Evolutionary conservation across 345 rosid genomes (phyloP).

Genomic region (Sisymbrium altissimum): DNA sequence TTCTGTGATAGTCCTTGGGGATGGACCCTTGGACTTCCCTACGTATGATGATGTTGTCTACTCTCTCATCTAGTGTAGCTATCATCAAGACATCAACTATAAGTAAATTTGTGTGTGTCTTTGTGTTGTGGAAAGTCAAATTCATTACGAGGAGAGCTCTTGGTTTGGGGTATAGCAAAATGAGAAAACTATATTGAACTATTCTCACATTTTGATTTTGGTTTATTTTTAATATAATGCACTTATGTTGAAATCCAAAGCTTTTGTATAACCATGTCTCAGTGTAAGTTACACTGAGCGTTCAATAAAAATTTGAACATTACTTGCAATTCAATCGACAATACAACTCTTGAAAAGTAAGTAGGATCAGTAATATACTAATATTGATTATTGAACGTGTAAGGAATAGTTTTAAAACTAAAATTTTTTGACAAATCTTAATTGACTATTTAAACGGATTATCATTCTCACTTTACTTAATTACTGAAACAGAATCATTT

Average conservation of each 20-base stretch:
- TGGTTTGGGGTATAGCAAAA: neutral
- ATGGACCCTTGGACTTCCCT: conserved; percentile 49
- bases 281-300: no score
- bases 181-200: neutral
- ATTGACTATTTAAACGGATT: no score
- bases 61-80: conserved; percentile 40
- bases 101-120: neutral
- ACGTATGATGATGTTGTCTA: conserved; percentile 40
- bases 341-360: no score
- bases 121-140: neutral
- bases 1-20: conserved; percentile 46
- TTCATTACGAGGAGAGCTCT: neutral
- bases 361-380: no score
- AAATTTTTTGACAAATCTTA: no score
- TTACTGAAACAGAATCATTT: no score
- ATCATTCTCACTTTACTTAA: no score
- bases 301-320: no score
- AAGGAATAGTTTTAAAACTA: no score
- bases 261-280: no score
- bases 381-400: no score
- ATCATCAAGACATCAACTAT: neutral
- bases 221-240: neutral
- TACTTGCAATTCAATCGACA: no score
- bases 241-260: neutral
- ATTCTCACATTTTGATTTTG: neutral